Conservation (phyloP, 116 monocot species). For the Dioscorea cayenensis region DNA sequence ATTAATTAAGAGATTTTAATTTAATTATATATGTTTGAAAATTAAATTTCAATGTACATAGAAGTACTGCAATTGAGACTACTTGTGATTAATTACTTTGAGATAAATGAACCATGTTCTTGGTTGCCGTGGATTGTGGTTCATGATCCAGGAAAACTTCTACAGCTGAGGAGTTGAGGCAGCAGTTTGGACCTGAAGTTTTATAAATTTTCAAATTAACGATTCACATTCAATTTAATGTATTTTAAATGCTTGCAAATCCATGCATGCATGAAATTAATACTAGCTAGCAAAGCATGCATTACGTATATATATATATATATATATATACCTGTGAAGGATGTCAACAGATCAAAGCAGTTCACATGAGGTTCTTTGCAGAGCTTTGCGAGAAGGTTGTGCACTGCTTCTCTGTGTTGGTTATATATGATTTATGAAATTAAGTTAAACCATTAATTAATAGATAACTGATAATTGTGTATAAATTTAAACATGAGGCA, state of each 20-base stretch:
- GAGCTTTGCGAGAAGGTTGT: not conserved
- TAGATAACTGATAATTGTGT: not conserved
- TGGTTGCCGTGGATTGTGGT: slow-evolving; percentile 73
- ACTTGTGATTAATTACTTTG: slow-evolving; percentile 35
- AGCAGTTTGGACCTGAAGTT: slow-evolving; percentile 39
- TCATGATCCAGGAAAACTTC: slow-evolving; percentile 45
- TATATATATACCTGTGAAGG: not conserved
- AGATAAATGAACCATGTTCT: slow-evolving; percentile 65
- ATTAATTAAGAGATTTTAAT: too few species aligned
- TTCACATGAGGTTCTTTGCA: not conserved
- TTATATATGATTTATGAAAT: not conserved
- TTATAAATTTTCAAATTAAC: not conserved
- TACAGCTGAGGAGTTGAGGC: slow-evolving; percentile 58
- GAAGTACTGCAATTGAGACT: not conserved
- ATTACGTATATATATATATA: too few species aligned
- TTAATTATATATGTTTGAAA: too few species aligned
- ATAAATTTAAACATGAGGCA: not conserved
- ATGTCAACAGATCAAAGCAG: not conserved
- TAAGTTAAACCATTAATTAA: not conserved
- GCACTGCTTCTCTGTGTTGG: not conserved
- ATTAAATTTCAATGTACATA: too few species aligned
- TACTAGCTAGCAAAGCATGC: too few species aligned
- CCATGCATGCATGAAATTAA: too few species aligned
- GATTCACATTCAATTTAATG: too few species aligned
- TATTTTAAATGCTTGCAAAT: too few species aligned